These are phyloP conservation scores for Sporothrix curviconia DNA, from an alignment of 2,329 filamentous ascomycete species.

Conservation along the genomic window DNA sequence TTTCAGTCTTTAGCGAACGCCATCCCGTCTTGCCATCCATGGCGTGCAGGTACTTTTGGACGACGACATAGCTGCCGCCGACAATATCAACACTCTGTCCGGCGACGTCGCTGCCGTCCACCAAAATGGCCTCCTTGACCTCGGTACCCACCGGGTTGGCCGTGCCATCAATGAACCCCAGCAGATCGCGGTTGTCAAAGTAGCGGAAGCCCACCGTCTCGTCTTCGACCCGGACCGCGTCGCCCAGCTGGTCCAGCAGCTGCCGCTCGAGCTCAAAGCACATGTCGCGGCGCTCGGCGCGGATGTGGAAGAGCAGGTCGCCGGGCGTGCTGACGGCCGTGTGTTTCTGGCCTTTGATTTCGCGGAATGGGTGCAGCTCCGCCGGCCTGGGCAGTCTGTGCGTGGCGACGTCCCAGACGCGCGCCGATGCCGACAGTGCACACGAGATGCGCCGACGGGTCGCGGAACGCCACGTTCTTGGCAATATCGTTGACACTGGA, in stretches of 20 bases:
- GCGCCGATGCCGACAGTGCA: constrained; percentile 51
- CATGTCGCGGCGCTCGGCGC: constrained; percentile 48
- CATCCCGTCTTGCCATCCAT: constrained; percentile 42
- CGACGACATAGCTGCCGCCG: constrained; percentile 52
- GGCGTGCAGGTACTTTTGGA: constrained; percentile 54
- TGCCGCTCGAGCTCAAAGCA: constrained; percentile 55
- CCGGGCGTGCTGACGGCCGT: constrained; percentile 50
- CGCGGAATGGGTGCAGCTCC: constrained; percentile 46
- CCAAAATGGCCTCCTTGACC: constrained; percentile 36
- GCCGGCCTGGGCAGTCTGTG: constrained; percentile 35
- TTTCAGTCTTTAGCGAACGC: constrained; percentile 39
- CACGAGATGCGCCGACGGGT: constrained; percentile 38
- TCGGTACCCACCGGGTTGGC: constrained; percentile 48
- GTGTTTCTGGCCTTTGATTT: constrained; percentile 41
- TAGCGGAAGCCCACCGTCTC: constrained; percentile 53
- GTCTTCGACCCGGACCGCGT: constrained; percentile 42
- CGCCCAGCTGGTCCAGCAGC: constrained; percentile 42
- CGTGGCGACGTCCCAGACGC: constrained; percentile 38
- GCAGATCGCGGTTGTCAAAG: constrained; percentile 51
- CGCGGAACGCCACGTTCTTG: constrained; percentile 49
- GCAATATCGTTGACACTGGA: constrained; percentile 38
- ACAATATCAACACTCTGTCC: constrained; percentile 18
- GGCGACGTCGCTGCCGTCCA: constrained; percentile 34
- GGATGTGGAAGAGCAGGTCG: constrained; percentile 53
- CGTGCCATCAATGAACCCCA: constrained; percentile 55